Conservation (phyloP, 2,329 filamentous ascomycete genomes). For the Colletotrichum agaves region DNA sequence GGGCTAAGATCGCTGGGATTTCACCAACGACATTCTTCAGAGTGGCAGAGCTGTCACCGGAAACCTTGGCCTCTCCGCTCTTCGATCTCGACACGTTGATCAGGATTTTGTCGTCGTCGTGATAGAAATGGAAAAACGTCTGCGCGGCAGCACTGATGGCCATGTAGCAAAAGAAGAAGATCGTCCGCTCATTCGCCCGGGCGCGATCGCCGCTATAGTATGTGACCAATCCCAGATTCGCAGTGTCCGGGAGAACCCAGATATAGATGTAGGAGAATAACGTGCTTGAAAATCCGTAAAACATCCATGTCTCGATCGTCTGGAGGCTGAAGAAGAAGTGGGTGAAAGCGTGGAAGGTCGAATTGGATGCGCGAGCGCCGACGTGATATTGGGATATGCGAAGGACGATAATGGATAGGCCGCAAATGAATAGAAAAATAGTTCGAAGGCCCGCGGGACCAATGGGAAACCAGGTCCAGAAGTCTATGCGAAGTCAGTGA, state of each 20-base stretch:
- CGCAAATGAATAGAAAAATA: slow-evolving; percentile 78
- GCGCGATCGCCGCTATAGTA: slow-evolving; percentile 77
- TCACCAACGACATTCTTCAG: slow-evolving; percentile 50
- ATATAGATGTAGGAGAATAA: slow-evolving; percentile 86
- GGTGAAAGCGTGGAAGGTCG: slow-evolving; percentile 72
- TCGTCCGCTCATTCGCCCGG: slow-evolving; percentile 84
- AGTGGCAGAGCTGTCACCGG: slow-evolving; percentile 37
- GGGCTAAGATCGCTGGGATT: slow-evolving; percentile 53
- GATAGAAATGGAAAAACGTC: slow-evolving; percentile 74
- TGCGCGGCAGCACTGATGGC: slow-evolving; percentile 76
- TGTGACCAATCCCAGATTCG: slow-evolving; percentile 79
- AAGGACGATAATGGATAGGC: slow-evolving; percentile 82
- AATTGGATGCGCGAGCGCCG: slow-evolving; percentile 76
- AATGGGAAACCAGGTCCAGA: slow-evolving; percentile 90
- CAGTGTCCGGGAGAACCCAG: slow-evolving; percentile 70
- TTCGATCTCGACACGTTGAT: slow-evolving; percentile 52
- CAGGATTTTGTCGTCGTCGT: slow-evolving; percentile 77
- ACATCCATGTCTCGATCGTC: slow-evolving; percentile 76
- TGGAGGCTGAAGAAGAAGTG: slow-evolving; percentile 67
- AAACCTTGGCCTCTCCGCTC: slow-evolving; percentile 30
- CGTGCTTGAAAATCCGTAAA: slow-evolving; percentile 82
- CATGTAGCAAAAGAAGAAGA: slow-evolving; percentile 81
- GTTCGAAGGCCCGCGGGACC: slow-evolving; percentile 80
- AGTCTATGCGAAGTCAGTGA: slow-evolving; percentile 57
- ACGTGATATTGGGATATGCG: slow-evolving; percentile 87